Base-by-base conservation (phyloP, 2,329 filamentous ascomycete species). In the Phyllosticta ampelicida region DNA sequence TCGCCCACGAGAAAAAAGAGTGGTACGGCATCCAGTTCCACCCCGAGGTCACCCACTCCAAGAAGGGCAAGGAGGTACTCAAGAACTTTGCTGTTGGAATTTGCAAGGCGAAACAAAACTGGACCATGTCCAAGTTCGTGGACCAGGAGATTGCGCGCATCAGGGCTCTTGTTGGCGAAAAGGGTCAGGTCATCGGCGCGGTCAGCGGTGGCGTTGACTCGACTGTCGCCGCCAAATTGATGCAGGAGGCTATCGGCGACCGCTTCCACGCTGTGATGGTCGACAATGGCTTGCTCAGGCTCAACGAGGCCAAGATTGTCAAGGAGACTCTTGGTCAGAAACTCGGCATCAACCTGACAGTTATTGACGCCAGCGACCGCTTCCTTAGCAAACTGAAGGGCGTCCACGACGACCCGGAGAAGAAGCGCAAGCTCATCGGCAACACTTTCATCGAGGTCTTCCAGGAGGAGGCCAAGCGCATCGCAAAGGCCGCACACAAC, bases 381-480 rank as follows among this genome's bases (percentile, higher is more conserved):
- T 97, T 97, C 78, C 77, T 96, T n/a, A 75, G 76, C 28, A 79
- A 84, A 21, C 83, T 97, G 0, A 81, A 83, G 63, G 92, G 90
- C 18, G 82, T 96, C 23, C 77, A 75, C 0, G 89, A 76, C 55
- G 76, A 88, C 59, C 91, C 92, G 0, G 91, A 97, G 74, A 82
- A 82, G 69, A 96, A 96, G 80, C 81, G 91, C 58, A 96, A 95
- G 75, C 85, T 96, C 65, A 96, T 96, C 61, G 91, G 90, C 58
- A 82, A 79, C 62, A 88, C 82, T 20, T 88, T 90, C 71, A 90
- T 90, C 63, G 86, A 90, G 65, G 75, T 95, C 26, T 96, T 96
- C 73, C 86, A 96, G 71, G 78, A 85, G 60, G 86, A 90, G 70
- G 90, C 88, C 23, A 80, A 81, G 66, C 78, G 82, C 64, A 91